Evolutionary conservation across 1,284 basidiomycete species (phyloP).

Genomic region (Sanghuangporus baumii): DNA sequence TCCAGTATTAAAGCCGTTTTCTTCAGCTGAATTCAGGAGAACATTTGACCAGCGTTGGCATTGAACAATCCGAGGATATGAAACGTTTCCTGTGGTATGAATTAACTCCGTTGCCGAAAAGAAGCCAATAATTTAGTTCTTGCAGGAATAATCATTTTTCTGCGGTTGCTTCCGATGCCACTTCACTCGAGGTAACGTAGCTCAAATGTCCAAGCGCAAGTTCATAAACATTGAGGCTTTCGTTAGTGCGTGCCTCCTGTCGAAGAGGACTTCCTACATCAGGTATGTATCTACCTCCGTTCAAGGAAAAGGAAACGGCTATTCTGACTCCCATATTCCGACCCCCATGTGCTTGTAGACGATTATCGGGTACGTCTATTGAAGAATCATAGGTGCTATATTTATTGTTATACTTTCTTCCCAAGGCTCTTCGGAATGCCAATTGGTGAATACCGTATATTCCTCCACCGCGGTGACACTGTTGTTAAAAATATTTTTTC

Average conservation of each 20-base stretch:
- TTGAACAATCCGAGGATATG: constrained; percentile 66
- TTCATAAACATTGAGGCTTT: not conserved
- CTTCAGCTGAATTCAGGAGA: not conserved
- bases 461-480: not conserved
- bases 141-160: constrained; percentile 74
- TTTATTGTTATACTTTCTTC: constrained; percentile 21
- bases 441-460: constrained; percentile 39
- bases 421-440: constrained; percentile 65
- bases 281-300: constrained; percentile 33
- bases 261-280: constrained; percentile 46
- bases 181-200: constrained; percentile 52
- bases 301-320: not conserved
- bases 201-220: not conserved
- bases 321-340: too few species aligned
- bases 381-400: not conserved
- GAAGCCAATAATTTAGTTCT: not conserved
- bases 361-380: constrained; percentile 43
- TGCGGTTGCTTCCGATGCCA: constrained; percentile 67
- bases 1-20: not conserved
- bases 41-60: constrained; percentile 43
- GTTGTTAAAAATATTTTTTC: not conserved
- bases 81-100: constrained; percentile 61
- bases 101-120: not conserved
- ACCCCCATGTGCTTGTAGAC: constrained; percentile 35
- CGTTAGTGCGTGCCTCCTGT: constrained; percentile 51